Conservation (phyloP, 768 basidiomycete genomes). For the Pulveroboletus sp. region DNA sequence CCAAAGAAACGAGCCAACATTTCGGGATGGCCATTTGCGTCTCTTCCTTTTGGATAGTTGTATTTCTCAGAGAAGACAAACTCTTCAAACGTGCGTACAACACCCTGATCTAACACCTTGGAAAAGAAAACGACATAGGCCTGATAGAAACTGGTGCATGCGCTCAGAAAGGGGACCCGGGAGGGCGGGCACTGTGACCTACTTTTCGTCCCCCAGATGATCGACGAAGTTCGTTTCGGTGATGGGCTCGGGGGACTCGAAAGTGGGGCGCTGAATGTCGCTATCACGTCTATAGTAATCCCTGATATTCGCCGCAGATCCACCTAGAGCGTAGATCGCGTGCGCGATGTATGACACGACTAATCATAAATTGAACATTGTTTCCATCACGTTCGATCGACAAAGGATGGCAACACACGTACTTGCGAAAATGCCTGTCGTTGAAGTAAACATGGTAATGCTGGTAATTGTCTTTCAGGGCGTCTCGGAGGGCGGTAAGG, state of each 20-base stretch:
- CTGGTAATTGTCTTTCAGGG: conserved; percentile 46
- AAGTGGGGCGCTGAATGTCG: conserved; percentile 17
- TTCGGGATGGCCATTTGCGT: conserved; percentile 33
- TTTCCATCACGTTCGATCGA: neutral
- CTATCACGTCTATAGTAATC: conserved; percentile 25
- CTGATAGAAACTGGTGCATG: conserved; percentile 19
- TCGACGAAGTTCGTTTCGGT: conserved; percentile 21
- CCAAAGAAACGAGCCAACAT: conserved; percentile 51
- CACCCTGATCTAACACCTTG: conserved; percentile 14
- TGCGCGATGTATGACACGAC: conserved; percentile 28
- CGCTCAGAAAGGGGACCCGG: no score
- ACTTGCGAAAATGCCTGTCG: conserved; percentile 48
- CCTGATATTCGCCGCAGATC: conserved; percentile 19
- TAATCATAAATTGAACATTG: neutral
- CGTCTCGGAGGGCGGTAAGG: conserved; percentile 21
- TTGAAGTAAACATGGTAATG: conserved; percentile 49
- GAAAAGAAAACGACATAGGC: conserved; percentile 26
- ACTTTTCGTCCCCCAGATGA: conserved; percentile 27
- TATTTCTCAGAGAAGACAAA: conserved; percentile 30
- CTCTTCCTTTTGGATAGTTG: conserved; percentile 17
- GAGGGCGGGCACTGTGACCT: neutral
- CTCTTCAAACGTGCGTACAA: conserved; percentile 17
- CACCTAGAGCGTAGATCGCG: conserved; percentile 27
- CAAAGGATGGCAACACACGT: conserved; percentile 6
- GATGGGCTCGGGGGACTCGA: conserved; percentile 24